Evolutionary conservation across 768 basidiomycete genomes (phyloP), one percentile per base, ranked within the genome.

Genomic region (Amanita fuliginea): DNA sequence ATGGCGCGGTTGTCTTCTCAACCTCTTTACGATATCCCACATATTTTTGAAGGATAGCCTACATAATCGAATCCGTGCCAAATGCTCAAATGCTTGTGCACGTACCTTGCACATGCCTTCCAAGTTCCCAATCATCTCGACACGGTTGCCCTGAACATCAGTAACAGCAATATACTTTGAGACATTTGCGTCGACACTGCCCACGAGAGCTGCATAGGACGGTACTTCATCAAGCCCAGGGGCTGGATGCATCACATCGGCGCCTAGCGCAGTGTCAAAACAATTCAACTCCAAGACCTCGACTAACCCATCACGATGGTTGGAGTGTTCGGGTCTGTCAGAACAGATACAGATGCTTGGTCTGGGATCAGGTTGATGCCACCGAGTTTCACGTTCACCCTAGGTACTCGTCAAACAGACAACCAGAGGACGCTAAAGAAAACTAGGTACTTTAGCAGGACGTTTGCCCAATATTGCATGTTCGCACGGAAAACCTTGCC

Each of bases 351-450:
- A 0, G 78, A 77, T 2, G 68, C 64, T 0, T 80, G 72, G 24
- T 86, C 80, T 0, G 86, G 83, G 19, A 90, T 71, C 0, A 75
- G 72, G 56, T 92, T 91, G 59, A 90, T 80, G 0, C 89, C 89
- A 4, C 87, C 88, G 0, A 91, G 72, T 61, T 91, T 91, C 3
- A 83, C 86, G 51, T 91, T 91, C 50, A 90, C 71, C 59, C 87
- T 90, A 48, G 14, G 22, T 18, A 6, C 14, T 18, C 4, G 35
- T 48, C 26, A 13, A 30, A 39, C 16, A 13, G 28, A 39, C 16
- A 36, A 21, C 42, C 6, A 42, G 42, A 11, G 7, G 14, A 22
- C 44, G 7, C 14, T 5, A 3, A 37, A 18, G 14, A 35, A 13
- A 18, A 19, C 28, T 6, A 64, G 80, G 44, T 54, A 87, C 88